Evolutionary conservation across 805 yeast genomes (phyloP).

Genomic region (Candida easanensis): DNA sequence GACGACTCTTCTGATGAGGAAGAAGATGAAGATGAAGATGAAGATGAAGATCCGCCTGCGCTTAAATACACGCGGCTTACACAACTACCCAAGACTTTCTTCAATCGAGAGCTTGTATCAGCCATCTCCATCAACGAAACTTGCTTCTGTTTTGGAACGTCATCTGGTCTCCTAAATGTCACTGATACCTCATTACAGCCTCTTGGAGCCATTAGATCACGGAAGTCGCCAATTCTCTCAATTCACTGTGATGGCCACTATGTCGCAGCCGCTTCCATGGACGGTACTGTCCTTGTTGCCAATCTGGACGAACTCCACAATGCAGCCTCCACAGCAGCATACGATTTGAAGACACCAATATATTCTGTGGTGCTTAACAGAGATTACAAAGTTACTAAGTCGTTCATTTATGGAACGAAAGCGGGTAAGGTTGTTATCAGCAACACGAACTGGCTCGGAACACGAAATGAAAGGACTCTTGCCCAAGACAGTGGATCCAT

Average conservation of each 20-base stretch:
- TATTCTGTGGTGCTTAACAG: slow-evolving; percentile 83
- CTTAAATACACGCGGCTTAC: slow-evolving; percentile 72
- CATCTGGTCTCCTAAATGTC: slow-evolving; percentile 77
- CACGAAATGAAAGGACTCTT: slow-evolving; percentile 63
- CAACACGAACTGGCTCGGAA: slow-evolving; percentile 84
- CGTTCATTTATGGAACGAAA: slow-evolving; percentile 86
- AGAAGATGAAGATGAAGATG: slow-evolving; percentile 33
- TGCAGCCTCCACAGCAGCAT: slow-evolving; percentile 38
- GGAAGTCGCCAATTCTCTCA: slow-evolving; percentile 72
- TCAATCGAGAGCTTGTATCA: slow-evolving; percentile 75
- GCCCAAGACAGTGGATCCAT: slow-evolving; percentile 62
- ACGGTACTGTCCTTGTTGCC: slow-evolving; percentile 87
- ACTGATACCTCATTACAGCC: slow-evolving; percentile 56
- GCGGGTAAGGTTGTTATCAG: slow-evolving; percentile 78
- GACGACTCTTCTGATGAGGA: neutral
- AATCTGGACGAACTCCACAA: slow-evolving; percentile 38
- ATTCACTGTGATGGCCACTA: slow-evolving; percentile 68
- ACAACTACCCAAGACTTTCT: slow-evolving; percentile 67
- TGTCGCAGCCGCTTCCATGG: slow-evolving; percentile 89
- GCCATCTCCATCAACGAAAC: slow-evolving; percentile 57
- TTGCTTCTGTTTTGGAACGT: slow-evolving; percentile 81
- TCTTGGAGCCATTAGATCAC: slow-evolving; percentile 76
- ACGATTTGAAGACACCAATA: slow-evolving; percentile 83
- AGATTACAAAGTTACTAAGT: slow-evolving; percentile 55
- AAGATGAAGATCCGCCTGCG: slow-evolving; percentile 63